Conservation (phyloP, 345 rosid genomes). For the Pistacia atlantica region DNA sequence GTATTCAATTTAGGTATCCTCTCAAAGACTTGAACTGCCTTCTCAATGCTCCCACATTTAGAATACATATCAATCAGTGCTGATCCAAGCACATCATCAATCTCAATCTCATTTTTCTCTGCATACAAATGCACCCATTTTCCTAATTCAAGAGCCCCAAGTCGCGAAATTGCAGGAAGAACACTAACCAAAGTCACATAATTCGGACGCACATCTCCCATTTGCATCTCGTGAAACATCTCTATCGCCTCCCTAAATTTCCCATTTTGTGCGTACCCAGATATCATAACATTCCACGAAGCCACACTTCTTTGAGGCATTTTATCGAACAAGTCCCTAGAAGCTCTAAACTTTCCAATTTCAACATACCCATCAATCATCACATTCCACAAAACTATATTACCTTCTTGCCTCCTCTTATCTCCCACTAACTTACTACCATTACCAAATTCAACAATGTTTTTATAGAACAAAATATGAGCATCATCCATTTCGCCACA, state of each 20-base stretch:
- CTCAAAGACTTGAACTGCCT: conserved; percentile 60
- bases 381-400: conserved; percentile 72
- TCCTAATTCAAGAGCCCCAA: conserved; percentile 61
- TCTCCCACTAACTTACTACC: conserved; percentile 21
- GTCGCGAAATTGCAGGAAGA: conserved; percentile 59
- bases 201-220: conserved; percentile 43
- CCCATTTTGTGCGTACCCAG: conserved; percentile 69
- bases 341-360: conserved; percentile 49
- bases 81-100: conserved; percentile 66
- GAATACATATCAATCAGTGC: conserved; percentile 80
- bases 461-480: conserved; percentile 39
- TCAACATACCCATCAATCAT: conserved; percentile 66
- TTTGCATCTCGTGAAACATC: conserved; percentile 58
- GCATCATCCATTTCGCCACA: conserved; percentile 62
- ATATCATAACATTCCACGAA: conserved; percentile 74
- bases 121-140: conserved; percentile 75
- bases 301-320: conserved; percentile 60
- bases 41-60: conserved; percentile 68
- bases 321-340: conserved; percentile 46
- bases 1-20: conserved; percentile 45
- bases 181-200: conserved; percentile 71
- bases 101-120: conserved; percentile 40
- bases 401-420: conserved; percentile 54
- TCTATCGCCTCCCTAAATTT: conserved; percentile 57
- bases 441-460: conserved; percentile 12